phyloP scores from a whole-genome alignment of 768 basidiomycete genomes.

The Lanmaoa rubissima region DNA sequence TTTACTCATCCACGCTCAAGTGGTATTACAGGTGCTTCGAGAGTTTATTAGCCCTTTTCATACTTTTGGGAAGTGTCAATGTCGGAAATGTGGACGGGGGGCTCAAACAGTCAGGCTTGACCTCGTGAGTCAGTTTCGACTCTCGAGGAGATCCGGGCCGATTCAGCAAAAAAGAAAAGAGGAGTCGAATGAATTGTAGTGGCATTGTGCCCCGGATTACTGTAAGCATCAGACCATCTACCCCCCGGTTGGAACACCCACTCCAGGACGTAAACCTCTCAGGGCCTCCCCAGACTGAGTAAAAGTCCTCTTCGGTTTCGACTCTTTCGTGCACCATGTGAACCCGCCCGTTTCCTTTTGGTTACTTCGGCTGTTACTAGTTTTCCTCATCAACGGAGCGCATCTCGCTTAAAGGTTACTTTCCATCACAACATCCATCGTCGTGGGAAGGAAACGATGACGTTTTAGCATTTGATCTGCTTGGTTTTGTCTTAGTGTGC shows the following conservation, averaged over 20 bases:
- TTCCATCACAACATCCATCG: not conserved
- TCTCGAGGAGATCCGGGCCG: no score
- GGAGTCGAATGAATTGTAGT: no score
- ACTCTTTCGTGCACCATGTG: not conserved
- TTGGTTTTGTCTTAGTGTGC: not conserved
- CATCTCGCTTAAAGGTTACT: not conserved
- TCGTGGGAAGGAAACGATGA: slow-evolving; percentile 11
- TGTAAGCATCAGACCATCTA: no score
- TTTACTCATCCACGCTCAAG: not conserved
- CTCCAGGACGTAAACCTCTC: no score
- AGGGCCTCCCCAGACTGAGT: no score
- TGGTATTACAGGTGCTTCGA: not conserved
- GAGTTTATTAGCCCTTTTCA: not conserved
- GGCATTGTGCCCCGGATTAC: no score
- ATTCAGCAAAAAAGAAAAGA: no score
- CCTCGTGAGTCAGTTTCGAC: no score
- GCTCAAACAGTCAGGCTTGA: not conserved
- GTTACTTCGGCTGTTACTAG: no score
- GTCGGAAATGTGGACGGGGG: not conserved
- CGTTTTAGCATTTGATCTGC: not conserved
- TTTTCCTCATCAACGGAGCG: not conserved
- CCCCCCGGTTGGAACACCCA: no score
- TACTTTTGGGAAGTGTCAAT: not conserved
- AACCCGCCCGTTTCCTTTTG: not conserved
- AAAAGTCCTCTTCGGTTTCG: no score